Evolutionary conservation across 2,329 filamentous ascomycete species (phyloP), one percentile per base, ranked within the genome.

Genomic region (Trichoderma asperellum): DNA sequence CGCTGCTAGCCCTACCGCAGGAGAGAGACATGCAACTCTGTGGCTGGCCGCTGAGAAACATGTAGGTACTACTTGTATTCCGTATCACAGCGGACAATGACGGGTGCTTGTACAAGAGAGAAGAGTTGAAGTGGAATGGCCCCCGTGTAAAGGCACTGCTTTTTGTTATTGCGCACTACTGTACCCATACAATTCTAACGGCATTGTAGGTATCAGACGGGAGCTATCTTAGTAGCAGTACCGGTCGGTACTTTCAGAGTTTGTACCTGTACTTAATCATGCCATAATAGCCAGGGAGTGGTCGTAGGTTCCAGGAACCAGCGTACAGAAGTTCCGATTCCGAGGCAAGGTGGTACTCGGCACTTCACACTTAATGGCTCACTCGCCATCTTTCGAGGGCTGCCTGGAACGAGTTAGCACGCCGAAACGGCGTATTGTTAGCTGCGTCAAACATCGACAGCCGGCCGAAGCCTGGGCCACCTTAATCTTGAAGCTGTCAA

Each of bases 381-480:
- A 58, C 53, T 29, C 56, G 18, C 34, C 53, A 6, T 16, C n/a
- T 55, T 59, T 32, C 2, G 37, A 67, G 40, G 18, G 27, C 53
- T 56, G 53, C 53, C 53, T 56, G 29, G 53, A 29, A 11, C 29
- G 53, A 43, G 53, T 56, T 56, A 56, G 53, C 53, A 32, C 8
- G 35, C 56, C 34, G 35, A 27, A 32, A 35, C 40, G 56, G 35
- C 8, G 29, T 49, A 27, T 66, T 40, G 21, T 65, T 56, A 66
- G 53, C 27, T 66, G 53, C 29, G 53, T 58, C 37, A 67, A 67
- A 52, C 55, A 37, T 67, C 55, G 64, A 59, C 64, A 67, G 21
- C 55, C 64, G 58, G 29, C 55, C 37, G 40, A 37, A 67, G 64
- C 64, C 40, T 52, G 32, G 64, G n/a, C 64, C 55, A 67, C 55